Evolutionary conservation across 106 monocot genomes (phyloP), one percentile per base, ranked within the genome.

Genomic region (Platanthera guangdongensis): DNA sequence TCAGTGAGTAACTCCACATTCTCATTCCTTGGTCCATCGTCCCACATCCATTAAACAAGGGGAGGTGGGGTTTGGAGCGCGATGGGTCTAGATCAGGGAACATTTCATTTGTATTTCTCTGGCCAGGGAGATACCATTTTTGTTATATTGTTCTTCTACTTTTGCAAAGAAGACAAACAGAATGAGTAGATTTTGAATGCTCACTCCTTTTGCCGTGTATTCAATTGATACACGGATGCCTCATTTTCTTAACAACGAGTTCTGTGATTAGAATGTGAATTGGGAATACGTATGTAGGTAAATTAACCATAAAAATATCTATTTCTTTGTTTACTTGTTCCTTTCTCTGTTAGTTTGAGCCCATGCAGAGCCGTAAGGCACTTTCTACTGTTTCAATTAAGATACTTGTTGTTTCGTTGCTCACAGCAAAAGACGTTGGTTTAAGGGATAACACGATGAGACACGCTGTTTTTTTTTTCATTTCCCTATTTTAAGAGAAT

Each of bases 1-100:
- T 96, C 82, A 91, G 96, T 96, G 78, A 63, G 82, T 49, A 51
- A 72, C 21, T 3, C 72, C 21, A 6, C 72, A 15, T 51, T 7
- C 21, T 72, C 22, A 15, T 2, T 21, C 9, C 46, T n/a, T 25
- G 65, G 28, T 65, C 11, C 32, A 30, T 13, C 8, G 13, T 53
- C 13, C 11, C 32, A 11, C 13, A 11, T 32, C 30, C 18, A 9
- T 65, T 65, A 39, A 65, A 11, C 5, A 60, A 21, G 59, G 8
- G 21, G 11, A 32, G 39, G 39, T 11, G 9, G 65, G 32, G 11
- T 65, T 65, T 65, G 9, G 10, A 32, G 59, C 18, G n/a, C 19
- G 8, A 60, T 60, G 59, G 59, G 7, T 14, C 3, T 57, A 1
- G 5, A 59, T 7, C 59, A 60, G 8, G 3, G 55, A n/a, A 5